Percentiles rank a stretch among this genome's conserved stretches.
phyloP scores from a whole-genome alignment of 257 asterid species.

The Solanum rostratum region DNA sequence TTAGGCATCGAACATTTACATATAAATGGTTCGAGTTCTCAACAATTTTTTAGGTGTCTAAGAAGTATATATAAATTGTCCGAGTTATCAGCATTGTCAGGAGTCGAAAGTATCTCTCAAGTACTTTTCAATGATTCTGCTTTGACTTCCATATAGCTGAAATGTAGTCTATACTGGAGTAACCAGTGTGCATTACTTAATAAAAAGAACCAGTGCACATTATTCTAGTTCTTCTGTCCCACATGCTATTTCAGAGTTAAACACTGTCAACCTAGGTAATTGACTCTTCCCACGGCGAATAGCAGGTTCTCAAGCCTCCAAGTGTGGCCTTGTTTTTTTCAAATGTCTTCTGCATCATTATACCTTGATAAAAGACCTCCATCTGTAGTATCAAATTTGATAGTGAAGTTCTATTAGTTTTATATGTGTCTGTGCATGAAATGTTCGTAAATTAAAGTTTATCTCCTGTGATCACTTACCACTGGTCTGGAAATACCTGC shows the following conservation, averaged over 20 bases:
- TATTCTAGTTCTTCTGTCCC: neutral
- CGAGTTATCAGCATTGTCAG: neutral
- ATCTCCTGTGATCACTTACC: neutral
- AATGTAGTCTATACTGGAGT: neutral
- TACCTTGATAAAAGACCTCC: neutral
- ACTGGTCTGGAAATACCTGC: constrained; percentile 5
- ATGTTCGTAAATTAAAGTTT: neutral
- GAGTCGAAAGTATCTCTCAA: neutral
- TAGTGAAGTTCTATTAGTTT: neutral
- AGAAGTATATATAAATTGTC: neutral
- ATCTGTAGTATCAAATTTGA: neutral
- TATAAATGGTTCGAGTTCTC: neutral
- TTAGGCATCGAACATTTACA: neutral
- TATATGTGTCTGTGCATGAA: neutral
- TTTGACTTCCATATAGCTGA: neutral
- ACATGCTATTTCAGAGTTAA: neutral
- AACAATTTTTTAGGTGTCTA: neutral
- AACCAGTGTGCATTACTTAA: neutral
- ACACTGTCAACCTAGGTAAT: neutral
- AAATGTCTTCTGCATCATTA: neutral
- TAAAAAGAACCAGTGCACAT: no score
- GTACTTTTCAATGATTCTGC: neutral
- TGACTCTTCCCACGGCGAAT: neutral
- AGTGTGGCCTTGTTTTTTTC: neutral
- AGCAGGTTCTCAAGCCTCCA: neutral